Percentiles rank a stretch among this genome's conserved stretches.
These are phyloP conservation scores for Botryosphaeria agaves DNA, from an alignment of 2,329 filamentous ascomycete genomes.

Conservation along the genomic window DNA sequence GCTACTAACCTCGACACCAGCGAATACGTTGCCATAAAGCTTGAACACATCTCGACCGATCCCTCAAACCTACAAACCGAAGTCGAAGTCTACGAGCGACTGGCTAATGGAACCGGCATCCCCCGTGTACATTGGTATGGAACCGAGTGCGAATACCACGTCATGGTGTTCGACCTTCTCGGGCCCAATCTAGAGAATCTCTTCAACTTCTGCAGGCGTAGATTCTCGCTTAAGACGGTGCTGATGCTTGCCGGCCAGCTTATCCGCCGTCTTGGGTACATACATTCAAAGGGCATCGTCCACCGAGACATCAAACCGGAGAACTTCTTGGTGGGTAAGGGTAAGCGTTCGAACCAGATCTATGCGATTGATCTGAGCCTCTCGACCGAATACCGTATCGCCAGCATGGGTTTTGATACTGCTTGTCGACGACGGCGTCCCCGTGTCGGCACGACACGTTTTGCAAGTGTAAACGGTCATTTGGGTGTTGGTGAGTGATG, in stretches of 20 bases:
- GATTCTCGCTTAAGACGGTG: slow-evolving; percentile 2
- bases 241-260: slow-evolving; percentile 3
- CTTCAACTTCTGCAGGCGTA: slow-evolving; percentile 1
- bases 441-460: slow-evolving; percentile 41
- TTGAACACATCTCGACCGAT: slow-evolving; percentile 2
- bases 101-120: slow-evolving; percentile 7
- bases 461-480: slow-evolving; percentile 10
- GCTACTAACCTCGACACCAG: not conserved
- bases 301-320: slow-evolving; percentile 2
- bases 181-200: slow-evolving; percentile 3
- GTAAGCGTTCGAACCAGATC: not conserved
- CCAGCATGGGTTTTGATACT: not conserved
- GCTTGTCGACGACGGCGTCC: not conserved
- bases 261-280: slow-evolving; percentile 1
- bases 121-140: slow-evolving; percentile 9
- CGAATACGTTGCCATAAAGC: slow-evolving; percentile 5
- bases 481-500: slow-evolving; percentile 5
- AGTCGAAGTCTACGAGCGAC: slow-evolving; percentile 4
- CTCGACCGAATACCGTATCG: not conserved
- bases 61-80: slow-evolving; percentile 5
- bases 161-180: slow-evolving; percentile 11
- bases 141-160: slow-evolving; percentile 7
- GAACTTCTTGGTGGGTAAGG: slow-evolving; percentile 1
- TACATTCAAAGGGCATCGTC: slow-evolving; percentile 1
- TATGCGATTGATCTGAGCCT: slow-evolving; percentile 1